phyloP scores from a whole-genome alignment of 345 rosid genomes.

The Microcos paniculata region DNA sequence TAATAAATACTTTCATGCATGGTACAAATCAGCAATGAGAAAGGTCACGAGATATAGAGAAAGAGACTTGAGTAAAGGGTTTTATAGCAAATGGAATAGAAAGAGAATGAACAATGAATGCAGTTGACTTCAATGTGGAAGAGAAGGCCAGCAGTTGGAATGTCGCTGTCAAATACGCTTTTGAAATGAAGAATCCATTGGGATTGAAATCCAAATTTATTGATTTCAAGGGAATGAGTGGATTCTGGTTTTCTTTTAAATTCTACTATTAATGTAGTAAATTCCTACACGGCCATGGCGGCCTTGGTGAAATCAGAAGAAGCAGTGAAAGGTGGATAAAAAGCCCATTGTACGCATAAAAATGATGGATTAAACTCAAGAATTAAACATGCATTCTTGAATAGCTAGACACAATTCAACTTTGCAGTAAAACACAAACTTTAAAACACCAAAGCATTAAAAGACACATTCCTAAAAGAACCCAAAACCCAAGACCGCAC shows the following conservation, averaged over 20 bases:
- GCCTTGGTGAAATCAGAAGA: too few species aligned
- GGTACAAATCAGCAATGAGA: too few species aligned
- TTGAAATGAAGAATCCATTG: not conserved
- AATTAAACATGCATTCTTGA: not conserved
- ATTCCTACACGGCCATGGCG: not conserved
- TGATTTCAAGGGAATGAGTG: too few species aligned
- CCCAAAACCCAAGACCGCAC: not conserved
- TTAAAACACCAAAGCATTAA: not conserved
- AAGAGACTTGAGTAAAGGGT: not conserved
- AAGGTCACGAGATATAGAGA: too few species aligned
- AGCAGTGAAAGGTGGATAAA: not conserved
- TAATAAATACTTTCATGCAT: too few species aligned
- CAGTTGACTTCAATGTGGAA: too few species aligned
- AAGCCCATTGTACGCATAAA: not conserved
- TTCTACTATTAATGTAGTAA: not conserved
- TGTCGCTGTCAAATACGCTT: not conserved
- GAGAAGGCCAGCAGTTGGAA: not conserved
- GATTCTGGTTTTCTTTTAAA: not conserved
- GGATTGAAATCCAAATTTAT: not conserved
- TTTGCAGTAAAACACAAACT: too few species aligned
- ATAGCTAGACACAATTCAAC: too few species aligned
- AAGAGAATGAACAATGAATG: not conserved
- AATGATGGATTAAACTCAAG: not conserved
- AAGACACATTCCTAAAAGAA: not conserved
- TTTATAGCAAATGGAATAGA: not conserved